phyloP scores from a whole-genome alignment of 2,329 filamentous ascomycete genomes.

The Monosporascus sp. region DNA sequence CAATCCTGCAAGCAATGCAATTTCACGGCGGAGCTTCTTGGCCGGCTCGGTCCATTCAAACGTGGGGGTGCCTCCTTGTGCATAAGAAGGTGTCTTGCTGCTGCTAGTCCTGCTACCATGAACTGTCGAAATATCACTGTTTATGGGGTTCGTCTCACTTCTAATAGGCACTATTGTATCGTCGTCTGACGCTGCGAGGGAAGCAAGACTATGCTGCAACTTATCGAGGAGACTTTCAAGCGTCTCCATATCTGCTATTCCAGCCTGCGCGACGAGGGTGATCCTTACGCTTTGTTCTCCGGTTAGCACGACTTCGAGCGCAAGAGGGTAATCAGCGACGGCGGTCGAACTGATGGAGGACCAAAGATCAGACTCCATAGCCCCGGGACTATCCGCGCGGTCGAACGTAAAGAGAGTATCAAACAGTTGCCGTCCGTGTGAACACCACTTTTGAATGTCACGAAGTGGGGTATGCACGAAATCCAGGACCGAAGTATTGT shows the following conservation, averaged over 20 bases:
- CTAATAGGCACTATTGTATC: background rate
- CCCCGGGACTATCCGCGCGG: slow-evolving; percentile 32
- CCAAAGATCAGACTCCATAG: slow-evolving; percentile 45
- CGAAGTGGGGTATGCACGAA: slow-evolving; percentile 78
- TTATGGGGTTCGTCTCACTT: background rate
- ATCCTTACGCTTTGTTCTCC: slow-evolving; percentile 44
- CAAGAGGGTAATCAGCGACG: slow-evolving; percentile 66
- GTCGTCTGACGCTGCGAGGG: slow-evolving; percentile 14
- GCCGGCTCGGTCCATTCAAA: slow-evolving; percentile 59
- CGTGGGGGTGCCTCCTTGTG: background rate
- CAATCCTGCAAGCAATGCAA: slow-evolving; percentile 57
- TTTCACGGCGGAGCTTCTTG: slow-evolving; percentile 49
- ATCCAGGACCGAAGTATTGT: slow-evolving; percentile 60
- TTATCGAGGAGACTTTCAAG: slow-evolving; percentile 34
- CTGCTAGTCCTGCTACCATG: background rate
- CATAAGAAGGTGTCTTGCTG: background rate
- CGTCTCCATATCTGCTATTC: slow-evolving; percentile 25
- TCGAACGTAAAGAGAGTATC: slow-evolving; percentile 83
- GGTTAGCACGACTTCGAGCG: slow-evolving; percentile 64
- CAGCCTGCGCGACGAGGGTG: slow-evolving; percentile 53
- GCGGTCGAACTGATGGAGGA: slow-evolving; percentile 40
- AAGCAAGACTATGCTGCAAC: slow-evolving; percentile 28
- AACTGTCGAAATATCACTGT: background rate
- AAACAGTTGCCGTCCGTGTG: slow-evolving; percentile 59
- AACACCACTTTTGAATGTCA: slow-evolving; percentile 75